Evolutionary conservation across 805 yeast species (phyloP).

Genomic region (Cyberlindnera galapagoensis): DNA sequence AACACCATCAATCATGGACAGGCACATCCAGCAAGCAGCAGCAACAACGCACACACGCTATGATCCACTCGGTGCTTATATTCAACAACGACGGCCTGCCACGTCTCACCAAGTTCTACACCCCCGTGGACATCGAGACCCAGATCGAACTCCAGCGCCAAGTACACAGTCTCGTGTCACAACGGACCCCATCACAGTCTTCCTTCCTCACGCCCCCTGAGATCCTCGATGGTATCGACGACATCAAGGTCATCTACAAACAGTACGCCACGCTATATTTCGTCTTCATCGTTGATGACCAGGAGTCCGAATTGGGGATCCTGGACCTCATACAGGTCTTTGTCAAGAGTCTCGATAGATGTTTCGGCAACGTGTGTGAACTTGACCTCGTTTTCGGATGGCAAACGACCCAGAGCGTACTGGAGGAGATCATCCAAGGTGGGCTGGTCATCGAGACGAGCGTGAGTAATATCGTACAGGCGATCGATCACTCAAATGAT

Average conservation of each 20-base stretch:
- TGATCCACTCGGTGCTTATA: constrained; percentile 87
- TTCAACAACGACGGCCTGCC: constrained; percentile 91
- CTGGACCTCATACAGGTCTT: constrained; percentile 92
- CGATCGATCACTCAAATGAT: constrained; percentile 60
- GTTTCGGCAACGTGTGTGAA: constrained; percentile 93
- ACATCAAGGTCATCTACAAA: constrained; percentile 83
- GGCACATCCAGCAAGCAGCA: no score
- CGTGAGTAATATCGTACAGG: constrained; percentile 65
- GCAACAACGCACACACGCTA: no score
- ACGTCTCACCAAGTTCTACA: constrained; percentile 82
- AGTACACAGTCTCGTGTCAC: constrained; percentile 69
- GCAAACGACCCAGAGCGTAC: constrained; percentile 90
- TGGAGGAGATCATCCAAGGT: constrained; percentile 91
- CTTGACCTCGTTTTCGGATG: constrained; percentile 96
- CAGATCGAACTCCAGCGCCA: constrained; percentile 78
- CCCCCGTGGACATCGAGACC: constrained; percentile 80
- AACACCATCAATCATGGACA: no score
- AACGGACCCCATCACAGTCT: constrained; percentile 70
- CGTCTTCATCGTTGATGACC: constrained; percentile 93
- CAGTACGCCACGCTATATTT: constrained; percentile 95
- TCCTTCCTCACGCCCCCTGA: constrained; percentile 90
- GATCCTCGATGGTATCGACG: constrained; percentile 53
- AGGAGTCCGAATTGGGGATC: constrained; percentile 91
- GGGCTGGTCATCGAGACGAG: constrained; percentile 97
- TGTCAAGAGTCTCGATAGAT: constrained; percentile 88